Evolutionary conservation across 2,329 filamentous ascomycete species (phyloP), one percentile per base, ranked within the genome.

Genomic region (Aspergillaceae sp.): DNA sequence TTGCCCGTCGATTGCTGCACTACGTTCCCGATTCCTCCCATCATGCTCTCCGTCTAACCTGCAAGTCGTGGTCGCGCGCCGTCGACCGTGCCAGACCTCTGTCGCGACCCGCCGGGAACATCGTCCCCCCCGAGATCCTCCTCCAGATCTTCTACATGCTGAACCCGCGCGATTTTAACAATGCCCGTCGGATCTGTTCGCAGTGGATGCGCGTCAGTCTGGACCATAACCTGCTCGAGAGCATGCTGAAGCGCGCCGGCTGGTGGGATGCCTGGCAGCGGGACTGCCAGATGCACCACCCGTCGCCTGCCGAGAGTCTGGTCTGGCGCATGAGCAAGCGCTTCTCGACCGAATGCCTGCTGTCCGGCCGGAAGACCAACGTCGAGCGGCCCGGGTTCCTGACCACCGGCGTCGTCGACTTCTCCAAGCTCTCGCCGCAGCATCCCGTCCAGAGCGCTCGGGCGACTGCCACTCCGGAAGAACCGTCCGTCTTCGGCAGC

Each of bases 121-220:
- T 56, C 30, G 46, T 71, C 10, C 76, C 76, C 1, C 54, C 62
- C 7, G 77, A 79, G 53, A 69, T 79, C 19, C 42, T 79, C 1
- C 67, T 74, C 40, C 62, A 72, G 5, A 69, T 79, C 4, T 75
- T 71, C 48, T 52, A 50, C 4, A 64, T 70, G 51, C 59, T 78
- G 3, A 53, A 60, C 9, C 74, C 75, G 0, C 60, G 63, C 27
- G 72, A 76, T 53, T 84, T 83, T 58, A 76, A 85, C 54, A 70
- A 77, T 45, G 79, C 80, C 10, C 73, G 81, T 11, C 75, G 78
- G 50, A 74, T 74, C 11, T 85, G 80, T 56, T 73, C 74, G 40
- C 62, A 64, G 33, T 85, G 79, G 82, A 79, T 82, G 67, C 61
- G 72, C 34, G 73, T 72, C 26, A 77, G 79, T 42, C 59, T 84